Evolutionary conservation across 495 filamentous ascomycete species (phyloP).

Genomic region (Tuber microsphaerosporum): DNA sequence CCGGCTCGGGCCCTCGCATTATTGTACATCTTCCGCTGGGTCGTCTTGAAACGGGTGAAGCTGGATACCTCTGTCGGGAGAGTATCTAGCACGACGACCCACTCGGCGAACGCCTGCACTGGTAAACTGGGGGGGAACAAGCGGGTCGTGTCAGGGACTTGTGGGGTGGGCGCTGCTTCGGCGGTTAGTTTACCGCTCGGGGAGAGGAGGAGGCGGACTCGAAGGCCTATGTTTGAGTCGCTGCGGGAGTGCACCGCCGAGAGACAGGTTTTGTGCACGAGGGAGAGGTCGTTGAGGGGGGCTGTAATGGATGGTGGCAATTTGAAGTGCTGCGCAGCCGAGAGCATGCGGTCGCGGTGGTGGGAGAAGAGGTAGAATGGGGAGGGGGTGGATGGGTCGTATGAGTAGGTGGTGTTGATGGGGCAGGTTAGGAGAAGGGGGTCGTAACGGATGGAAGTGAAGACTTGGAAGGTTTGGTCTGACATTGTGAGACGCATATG

Average conservation of each 20-base stretch:
- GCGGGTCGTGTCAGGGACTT: slow-evolving; percentile 46
- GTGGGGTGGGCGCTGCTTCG: slow-evolving; percentile 48
- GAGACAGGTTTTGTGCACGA: slow-evolving; percentile 17
- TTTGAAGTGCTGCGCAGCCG: slow-evolving; percentile 62
- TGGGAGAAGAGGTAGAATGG: slow-evolving; percentile 72
- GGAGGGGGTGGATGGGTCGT: slow-evolving; percentile 14
- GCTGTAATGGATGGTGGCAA: slow-evolving; percentile 43
- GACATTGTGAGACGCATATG: slow-evolving; percentile 1
- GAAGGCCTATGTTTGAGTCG: slow-evolving; percentile 38
- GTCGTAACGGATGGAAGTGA: slow-evolving; percentile 57
- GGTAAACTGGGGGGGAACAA: slow-evolving; percentile 52
- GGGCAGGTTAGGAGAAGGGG: slow-evolving; percentile 49
- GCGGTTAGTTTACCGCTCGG: slow-evolving; percentile 48
- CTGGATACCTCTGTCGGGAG: slow-evolving; percentile 50
- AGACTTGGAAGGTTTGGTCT: slow-evolving; percentile 22
- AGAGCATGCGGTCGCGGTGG: slow-evolving; percentile 72
- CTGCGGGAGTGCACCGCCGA: background rate
- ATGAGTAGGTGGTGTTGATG: slow-evolving; percentile 45
- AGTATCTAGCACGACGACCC: slow-evolving; percentile 54
- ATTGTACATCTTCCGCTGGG: slow-evolving; percentile 57
- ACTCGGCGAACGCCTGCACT: slow-evolving; percentile 35
- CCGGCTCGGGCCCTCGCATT: slow-evolving; percentile 53
- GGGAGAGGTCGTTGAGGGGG: slow-evolving; percentile 4
- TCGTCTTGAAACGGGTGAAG: slow-evolving; percentile 73
- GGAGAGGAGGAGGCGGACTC: slow-evolving; percentile 53